Evolutionary conservation across 2,329 filamentous ascomycete genomes (phyloP), one percentile per base, ranked within the genome.

Genomic region (Daldinia sp.): DNA sequence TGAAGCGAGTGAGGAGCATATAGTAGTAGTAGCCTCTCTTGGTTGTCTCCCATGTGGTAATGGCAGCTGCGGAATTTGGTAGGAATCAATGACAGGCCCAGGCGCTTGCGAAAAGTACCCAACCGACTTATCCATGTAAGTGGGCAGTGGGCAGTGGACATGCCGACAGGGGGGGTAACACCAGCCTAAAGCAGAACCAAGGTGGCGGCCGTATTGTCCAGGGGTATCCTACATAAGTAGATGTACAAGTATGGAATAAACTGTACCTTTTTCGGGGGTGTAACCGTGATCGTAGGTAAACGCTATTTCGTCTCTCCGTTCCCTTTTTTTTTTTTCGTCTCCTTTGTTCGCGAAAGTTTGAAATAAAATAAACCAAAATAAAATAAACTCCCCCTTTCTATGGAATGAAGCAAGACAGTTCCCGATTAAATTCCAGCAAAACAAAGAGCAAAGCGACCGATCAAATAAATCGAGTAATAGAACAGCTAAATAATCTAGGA

Each of bases 21-120:
- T n/a, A 35, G 29, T n/a, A n/a, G n/a, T n/a, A n/a, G n/a, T n/a
- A n/a, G n/a, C n/a, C n/a, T n/a, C n/a, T n/a, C n/a, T n/a, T n/a
- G n/a, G n/a, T n/a, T n/a, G n/a, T 50, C 19, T 50, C 30, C 47
- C 47, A 35, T 50, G 30, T 50, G 47, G 19, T 45, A 21, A 13
- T 48, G 11, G 45, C 56, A 55, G 63, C 63, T 66, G 66, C 64
- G 61, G 59, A 67, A 57, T 65, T 32, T 58, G 58, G 59, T 59
- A 62, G 58, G 49, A 61, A 62, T 64, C 62, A 68, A 66, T 67
- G 64, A 67, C 56, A 66, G 56, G 68, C 54, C 66, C 63, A 68
- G 68, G 65, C 61, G 66, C 62, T 63, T 57, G 66, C 53, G 54
- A 69, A 70, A 64, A 58, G 34, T 51, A 60, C 55, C 52, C 54